These are phyloP conservation scores for Nothophaeocryptopus gaeumannii DNA, from an alignment of 2,329 filamentous ascomycete species.

Conservation along the genomic window DNA sequence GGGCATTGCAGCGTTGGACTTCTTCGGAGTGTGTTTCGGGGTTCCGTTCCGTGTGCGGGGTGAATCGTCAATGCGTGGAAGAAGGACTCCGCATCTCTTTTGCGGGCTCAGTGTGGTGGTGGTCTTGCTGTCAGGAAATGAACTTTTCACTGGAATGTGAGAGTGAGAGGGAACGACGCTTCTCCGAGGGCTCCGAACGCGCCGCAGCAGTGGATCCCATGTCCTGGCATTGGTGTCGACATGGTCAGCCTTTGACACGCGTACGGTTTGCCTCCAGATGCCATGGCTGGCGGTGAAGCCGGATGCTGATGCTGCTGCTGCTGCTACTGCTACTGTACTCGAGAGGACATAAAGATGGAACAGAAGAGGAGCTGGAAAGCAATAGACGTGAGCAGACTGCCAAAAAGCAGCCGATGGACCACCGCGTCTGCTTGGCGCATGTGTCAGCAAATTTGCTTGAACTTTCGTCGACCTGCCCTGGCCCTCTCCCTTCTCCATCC, in stretches of 20 bases:
- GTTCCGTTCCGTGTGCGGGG: background rate
- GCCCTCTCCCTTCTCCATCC: background rate
- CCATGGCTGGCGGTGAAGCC: no score
- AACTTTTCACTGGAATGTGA: background rate
- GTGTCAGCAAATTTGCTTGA: background rate
- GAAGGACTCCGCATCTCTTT: background rate
- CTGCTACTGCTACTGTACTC: no score
- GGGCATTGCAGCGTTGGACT: slow-evolving; percentile 6
- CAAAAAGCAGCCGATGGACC: background rate
- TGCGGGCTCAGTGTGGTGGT: no score
- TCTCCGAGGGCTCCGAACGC: background rate
- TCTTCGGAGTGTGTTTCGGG: background rate
- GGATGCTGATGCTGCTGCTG: no score
- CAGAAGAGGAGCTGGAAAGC: background rate
- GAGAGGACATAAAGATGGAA: background rate
- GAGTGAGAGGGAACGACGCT: background rate
- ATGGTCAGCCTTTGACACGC: no score
- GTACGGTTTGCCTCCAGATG: no score
- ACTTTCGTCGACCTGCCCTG: background rate
- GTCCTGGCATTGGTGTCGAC: no score
- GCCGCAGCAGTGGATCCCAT: background rate
- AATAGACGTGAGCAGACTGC: background rate
- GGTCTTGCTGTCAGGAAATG: background rate
- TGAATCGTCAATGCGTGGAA: background rate
- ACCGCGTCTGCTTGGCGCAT: background rate